These are phyloP conservation scores for Scedosporium dehoogii DNA, from an alignment of 2,329 filamentous ascomycete genomes.

Conservation along the genomic window DNA sequence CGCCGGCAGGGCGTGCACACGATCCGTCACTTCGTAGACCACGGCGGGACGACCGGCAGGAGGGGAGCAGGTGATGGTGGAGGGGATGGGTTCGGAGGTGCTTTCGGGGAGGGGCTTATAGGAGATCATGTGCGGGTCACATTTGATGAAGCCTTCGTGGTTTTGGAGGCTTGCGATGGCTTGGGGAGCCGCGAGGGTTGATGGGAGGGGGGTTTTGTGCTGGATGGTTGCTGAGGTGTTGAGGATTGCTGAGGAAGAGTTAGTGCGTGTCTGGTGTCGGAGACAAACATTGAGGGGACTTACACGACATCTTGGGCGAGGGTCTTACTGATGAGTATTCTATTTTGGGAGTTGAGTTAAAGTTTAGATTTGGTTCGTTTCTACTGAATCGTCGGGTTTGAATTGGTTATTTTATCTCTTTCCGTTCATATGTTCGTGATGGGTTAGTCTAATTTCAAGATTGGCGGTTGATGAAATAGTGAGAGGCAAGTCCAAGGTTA, in stretches of 20 bases:
- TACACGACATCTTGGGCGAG: not conserved
- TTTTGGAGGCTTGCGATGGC: conserved; percentile 39
- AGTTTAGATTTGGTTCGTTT: not conserved
- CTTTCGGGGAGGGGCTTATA: conserved; percentile 25
- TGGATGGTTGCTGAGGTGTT: conserved; percentile 29
- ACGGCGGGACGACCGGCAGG: conserved; percentile 15
- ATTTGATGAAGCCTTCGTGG: conserved; percentile 40
- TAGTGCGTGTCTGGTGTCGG: not conserved
- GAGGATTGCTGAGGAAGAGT: conserved; percentile 25
- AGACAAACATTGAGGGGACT: not conserved
- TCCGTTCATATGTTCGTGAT: not conserved
- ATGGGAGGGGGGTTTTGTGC: conserved; percentile 33
- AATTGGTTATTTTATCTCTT: not conserved
- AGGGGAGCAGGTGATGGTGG: not conserved
- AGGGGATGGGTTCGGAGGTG: conserved; percentile 10
- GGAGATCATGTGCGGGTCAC: conserved; percentile 40
- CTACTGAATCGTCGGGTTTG: no score
- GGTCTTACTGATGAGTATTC: not conserved
- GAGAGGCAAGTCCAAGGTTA: not conserved
- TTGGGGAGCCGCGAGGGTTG: conserved; percentile 21
- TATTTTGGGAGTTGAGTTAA: not conserved
- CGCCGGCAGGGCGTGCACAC: conserved; percentile 41
- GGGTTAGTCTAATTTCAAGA: no score
- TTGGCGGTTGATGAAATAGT: no score
- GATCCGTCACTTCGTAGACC: conserved; percentile 38